Conservation (phyloP, 106 monocot species). For the Alisma plantagoaquatica region DNA sequence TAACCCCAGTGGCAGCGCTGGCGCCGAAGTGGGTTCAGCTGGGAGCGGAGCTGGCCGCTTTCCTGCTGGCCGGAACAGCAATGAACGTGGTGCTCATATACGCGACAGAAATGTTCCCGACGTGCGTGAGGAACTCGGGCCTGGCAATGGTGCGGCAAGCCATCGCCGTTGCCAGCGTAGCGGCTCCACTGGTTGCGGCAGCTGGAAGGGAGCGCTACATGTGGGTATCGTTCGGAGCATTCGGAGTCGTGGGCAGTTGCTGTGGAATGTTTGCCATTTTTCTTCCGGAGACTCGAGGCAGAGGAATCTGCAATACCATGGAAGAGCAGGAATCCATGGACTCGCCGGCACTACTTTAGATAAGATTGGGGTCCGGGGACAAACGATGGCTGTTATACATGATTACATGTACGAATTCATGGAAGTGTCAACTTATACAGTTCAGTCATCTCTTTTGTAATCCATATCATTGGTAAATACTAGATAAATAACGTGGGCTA, state of each 20-base stretch:
- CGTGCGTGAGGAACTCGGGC: slow-evolving; percentile 60
- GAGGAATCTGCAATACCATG: slow-evolving; percentile 3
- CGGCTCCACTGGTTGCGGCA: slow-evolving; percentile 62
- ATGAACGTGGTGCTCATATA: slow-evolving; percentile 58
- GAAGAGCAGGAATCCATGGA: slow-evolving; percentile 8
- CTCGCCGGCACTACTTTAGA: no score
- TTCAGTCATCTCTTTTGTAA: no score
- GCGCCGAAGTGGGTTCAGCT: slow-evolving; percentile 46
- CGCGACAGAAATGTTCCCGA: slow-evolving; percentile 77
- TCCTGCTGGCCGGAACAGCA: slow-evolving; percentile 70
- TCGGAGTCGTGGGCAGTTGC: not conserved
- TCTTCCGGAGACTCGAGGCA: slow-evolving; percentile 12
- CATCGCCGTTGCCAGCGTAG: slow-evolving; percentile 44
- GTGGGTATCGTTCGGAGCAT: slow-evolving; percentile 8
- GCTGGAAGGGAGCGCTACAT: not conserved
- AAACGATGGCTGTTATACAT: no score
- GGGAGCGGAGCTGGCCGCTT: slow-evolving; percentile 64
- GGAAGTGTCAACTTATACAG: no score
- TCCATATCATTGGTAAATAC: no score
- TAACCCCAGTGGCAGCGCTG: slow-evolving; percentile 4
- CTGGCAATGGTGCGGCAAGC: slow-evolving; percentile 50
- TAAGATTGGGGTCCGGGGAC: no score
- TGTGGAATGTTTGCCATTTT: slow-evolving; percentile 7
- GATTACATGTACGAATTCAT: no score
- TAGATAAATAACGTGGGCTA: no score